These are phyloP conservation scores for Allium fistulosum DNA, from an alignment of 106 monocot species.

Conservation along the genomic window DNA sequence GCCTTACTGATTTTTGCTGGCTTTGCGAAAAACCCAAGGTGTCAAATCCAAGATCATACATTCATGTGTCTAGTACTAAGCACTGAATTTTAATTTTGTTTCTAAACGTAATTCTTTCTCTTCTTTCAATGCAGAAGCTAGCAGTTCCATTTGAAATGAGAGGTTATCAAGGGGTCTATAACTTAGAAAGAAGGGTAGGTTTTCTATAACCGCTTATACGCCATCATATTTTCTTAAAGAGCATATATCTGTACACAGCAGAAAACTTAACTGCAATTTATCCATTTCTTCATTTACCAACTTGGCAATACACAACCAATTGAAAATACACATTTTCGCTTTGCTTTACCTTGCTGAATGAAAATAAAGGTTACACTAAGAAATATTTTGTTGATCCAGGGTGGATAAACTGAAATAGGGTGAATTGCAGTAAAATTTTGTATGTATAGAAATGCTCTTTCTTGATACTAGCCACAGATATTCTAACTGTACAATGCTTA, in stretches of 20 bases:
- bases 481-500: too few relatives aligned
- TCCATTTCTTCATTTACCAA: background rate
- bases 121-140: constrained; percentile 45
- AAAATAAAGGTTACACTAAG: too few relatives aligned
- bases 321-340: background rate
- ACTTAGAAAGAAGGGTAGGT: constrained; percentile 66
- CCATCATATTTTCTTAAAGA: too few relatives aligned
- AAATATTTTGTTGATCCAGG: too few relatives aligned
- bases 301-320: too few relatives aligned
- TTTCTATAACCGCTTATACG: background rate
- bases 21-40: constrained; percentile 92
- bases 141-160: constrained; percentile 88
- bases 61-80: too few relatives aligned
- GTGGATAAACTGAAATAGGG: too few relatives aligned
- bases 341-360: background rate
- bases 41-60: background rate
- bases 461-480: too few relatives aligned
- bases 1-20: constrained; percentile 77
- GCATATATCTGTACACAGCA: too few relatives aligned
- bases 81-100: too few relatives aligned
- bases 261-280: constrained; percentile 1
- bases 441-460: too few relatives aligned
- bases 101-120: background rate
- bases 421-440: too few relatives aligned
- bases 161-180: constrained; percentile 81